A percentile compares a stretch with the other conserved stretches of the same genome.
Conservation (phyloP, 495 filamentous ascomycete species). For the Penicillium chermesinum region DNA sequence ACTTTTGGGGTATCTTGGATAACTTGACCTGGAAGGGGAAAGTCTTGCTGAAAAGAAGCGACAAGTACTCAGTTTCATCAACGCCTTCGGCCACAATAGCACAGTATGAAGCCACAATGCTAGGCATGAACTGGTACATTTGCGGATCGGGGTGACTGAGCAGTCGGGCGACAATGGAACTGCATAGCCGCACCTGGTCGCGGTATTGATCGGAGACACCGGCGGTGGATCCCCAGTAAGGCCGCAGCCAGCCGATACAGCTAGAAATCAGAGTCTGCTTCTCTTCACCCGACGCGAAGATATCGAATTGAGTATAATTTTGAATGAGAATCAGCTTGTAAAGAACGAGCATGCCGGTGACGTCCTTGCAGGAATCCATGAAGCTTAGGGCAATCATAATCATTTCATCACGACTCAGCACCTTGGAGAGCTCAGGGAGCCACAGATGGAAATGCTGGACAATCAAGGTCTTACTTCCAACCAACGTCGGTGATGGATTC, state of each 20-base stretch:
- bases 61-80: constrained; percentile 63
- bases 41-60: constrained; percentile 79
- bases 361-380: constrained; percentile 80
- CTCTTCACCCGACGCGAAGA: constrained; percentile 74
- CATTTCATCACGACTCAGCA: constrained; percentile 78
- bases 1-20: constrained; percentile 54
- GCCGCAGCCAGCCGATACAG: constrained; percentile 84
- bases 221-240: constrained; percentile 80
- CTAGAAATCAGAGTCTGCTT: constrained; percentile 68
- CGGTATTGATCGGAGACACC: constrained; percentile 79
- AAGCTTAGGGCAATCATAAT: constrained; percentile 88
- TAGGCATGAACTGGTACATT: constrained; percentile 81
- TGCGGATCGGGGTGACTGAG: constrained; percentile 71
- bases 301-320: constrained; percentile 72
- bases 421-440: constrained; percentile 78
- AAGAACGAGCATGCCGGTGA: constrained; percentile 89
- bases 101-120: constrained; percentile 84
- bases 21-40: constrained; percentile 83
- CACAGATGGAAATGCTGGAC: constrained; percentile 97
- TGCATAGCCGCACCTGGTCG: constrained; percentile 88
- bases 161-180: constrained; percentile 82
- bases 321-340: constrained; percentile 92
- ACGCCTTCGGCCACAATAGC: constrained; percentile 61
- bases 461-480: constrained; percentile 90
- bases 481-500: constrained; percentile 72